Base-by-base conservation (phyloP, 768 basidiomycete genomes). In the Suillus paluster region DNA sequence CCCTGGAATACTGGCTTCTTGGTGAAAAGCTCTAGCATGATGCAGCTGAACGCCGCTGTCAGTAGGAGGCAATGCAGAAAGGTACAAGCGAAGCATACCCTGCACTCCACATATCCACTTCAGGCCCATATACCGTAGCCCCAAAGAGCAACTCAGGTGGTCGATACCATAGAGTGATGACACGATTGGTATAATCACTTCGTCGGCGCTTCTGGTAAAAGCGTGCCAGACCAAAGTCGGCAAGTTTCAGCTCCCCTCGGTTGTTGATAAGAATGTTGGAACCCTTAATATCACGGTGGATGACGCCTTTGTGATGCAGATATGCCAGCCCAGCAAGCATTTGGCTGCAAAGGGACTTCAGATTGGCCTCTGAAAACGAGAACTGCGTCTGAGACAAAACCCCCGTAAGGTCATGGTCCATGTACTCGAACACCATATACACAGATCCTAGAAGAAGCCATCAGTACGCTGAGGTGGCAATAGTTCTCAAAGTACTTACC, bases 41-140 rank as follows among this genome's bases (percentile, higher is more conserved):
- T 99, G 75, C 97, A 99, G 48, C 96, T 99, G 66, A 5, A 64
- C 52, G 53, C 1, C 5, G 41, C 7, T 7, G 38, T 49, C 19
- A 21, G 58, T 23, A 50, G n/a, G 27, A 23, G 15, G 33, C 33
- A 52, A 11, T 42, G 57, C 49, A 34, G 30, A 58, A 14, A 59
- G 34, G 19, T 5, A 49, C 30, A 55, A 38, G 41, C 39, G 14
- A 44, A 36, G 77, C 84, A 67, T 77, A 97, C 95, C 97, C 97
- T 45, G 97, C 97, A 74, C 95, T 97, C 97, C 97, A 99, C 90
- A 99, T 97, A 70, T 99, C 97, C 25, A 99, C 97, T 71, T 97
- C 96, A 6, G 95, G 90, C 3, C 95, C 96, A 77, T 99, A 99
- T 14, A 95, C 86, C 0, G 97, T 99, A 34, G 95, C 93, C 33